Conservation (phyloP, 2,329 filamentous ascomycete genomes). For the Emydomyces testavorans region DNA sequence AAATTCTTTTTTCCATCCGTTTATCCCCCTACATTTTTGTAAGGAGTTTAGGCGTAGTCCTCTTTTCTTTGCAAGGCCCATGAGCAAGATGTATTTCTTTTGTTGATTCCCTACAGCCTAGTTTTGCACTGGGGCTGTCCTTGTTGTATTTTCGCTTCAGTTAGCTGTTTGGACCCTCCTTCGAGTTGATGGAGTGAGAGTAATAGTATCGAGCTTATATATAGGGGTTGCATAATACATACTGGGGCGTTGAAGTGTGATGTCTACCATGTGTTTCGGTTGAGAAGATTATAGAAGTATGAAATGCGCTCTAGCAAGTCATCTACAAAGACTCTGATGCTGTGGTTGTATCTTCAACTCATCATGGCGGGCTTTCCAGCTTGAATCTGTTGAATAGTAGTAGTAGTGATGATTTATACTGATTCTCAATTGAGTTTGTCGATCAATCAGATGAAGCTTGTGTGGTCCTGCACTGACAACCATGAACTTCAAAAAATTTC, state of each 20-base stretch:
- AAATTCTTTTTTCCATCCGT: neutral
- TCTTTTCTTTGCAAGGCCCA: conserved; percentile 9
- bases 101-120: neutral
- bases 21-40: no score
- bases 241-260: neutral
- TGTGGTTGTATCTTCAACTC: no score
- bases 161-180: neutral
- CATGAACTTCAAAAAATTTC: no score
- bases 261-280: neutral
- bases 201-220: neutral
- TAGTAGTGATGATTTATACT: no score
- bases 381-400: no score
- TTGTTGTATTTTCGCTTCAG: neutral
- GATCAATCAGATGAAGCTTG: neutral
- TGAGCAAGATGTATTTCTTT: conserved; percentile 5
- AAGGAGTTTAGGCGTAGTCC: no score
- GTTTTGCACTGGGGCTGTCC: neutral
- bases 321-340: no score
- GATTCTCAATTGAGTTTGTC: neutral
- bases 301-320: no score
- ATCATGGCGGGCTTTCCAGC: no score
- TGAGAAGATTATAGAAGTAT: no score
- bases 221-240: conserved; percentile 1
- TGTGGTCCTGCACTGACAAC: no score
- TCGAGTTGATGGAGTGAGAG: neutral